Evolutionary conservation across 2,329 filamentous ascomycete genomes (phyloP).

Genomic region (Aureobasidium pullulans): DNA sequence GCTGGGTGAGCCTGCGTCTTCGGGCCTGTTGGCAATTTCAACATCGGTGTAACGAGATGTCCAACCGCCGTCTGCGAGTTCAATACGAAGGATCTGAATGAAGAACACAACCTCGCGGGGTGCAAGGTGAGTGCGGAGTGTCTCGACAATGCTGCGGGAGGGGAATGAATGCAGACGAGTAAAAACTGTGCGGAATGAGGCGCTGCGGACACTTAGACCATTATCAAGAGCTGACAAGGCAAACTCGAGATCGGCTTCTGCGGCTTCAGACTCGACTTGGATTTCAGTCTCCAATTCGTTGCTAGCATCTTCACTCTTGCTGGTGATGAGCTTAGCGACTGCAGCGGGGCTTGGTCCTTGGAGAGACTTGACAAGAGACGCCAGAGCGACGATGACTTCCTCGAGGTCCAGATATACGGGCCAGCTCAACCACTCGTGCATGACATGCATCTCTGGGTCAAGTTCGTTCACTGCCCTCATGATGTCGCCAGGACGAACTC

Average conservation of each 20-base stretch:
- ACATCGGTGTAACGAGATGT: constrained; percentile 64
- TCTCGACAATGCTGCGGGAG: constrained; percentile 50
- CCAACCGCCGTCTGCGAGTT: constrained; percentile 70
- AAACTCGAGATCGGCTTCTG: constrained; percentile 53
- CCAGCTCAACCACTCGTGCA: constrained; percentile 56
- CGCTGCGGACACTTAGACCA: constrained; percentile 55
- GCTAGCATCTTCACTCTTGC: constrained; percentile 5
- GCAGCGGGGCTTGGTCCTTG: constrained; percentile 37
- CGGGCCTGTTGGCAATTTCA: constrained; percentile 40
- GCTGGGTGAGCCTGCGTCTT: constrained; percentile 43
- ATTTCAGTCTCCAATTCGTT: constrained; percentile 6
- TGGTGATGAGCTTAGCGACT: constrained; percentile 12
- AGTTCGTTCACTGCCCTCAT: constrained; percentile 55
- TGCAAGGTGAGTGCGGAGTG: constrained; percentile 56
- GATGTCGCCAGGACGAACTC: constrained; percentile 46
- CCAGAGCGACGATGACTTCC: constrained; percentile 61
- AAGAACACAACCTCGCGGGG: constrained; percentile 64
- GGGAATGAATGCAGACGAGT: constrained; percentile 63
- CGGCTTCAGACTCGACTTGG: constrained; percentile 39
- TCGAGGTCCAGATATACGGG: constrained; percentile 57
- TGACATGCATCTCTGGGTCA: constrained; percentile 61
- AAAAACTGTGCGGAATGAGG: constrained; percentile 60
- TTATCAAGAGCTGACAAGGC: constrained; percentile 61
- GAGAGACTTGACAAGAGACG: constrained; percentile 61
- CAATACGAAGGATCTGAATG: constrained; percentile 63